Evolutionary conservation across 805 yeast species (phyloP).

Genomic region (Kluyveromyces nonfermentans): DNA sequence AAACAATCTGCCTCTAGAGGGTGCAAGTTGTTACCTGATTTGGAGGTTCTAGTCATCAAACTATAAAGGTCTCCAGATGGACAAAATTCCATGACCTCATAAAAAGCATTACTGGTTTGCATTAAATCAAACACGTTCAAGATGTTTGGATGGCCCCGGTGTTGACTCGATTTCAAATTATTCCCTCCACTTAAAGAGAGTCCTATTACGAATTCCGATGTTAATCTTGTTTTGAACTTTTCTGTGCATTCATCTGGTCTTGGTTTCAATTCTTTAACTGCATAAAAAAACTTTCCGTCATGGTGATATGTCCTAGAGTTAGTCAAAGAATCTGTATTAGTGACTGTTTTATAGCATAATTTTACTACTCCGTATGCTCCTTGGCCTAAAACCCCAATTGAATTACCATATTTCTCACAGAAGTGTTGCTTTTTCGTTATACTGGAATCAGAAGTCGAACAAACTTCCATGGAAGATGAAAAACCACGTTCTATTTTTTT

Average conservation of each 20-base stretch:
- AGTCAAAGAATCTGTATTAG: conserved; percentile 7
- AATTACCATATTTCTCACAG: conserved; percentile 40
- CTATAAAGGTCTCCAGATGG: conserved; percentile 73
- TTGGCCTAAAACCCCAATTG: conserved; percentile 60
- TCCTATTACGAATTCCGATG: conserved; percentile 82
- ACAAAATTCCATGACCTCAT: conserved; percentile 92
- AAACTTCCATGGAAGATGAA: conserved; percentile 11
- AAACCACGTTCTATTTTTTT: conserved; percentile 38
- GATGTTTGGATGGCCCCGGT: conserved; percentile 41
- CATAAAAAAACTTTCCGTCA: conserved; percentile 60
- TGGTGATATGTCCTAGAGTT: conserved; percentile 58
- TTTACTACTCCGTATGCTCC: conserved; percentile 96
- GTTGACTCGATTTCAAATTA: background rate
- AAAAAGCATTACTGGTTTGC: conserved; percentile 60
- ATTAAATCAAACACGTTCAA: conserved; percentile 73
- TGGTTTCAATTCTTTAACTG: conserved; percentile 73
- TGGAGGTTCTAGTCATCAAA: conserved; percentile 39
- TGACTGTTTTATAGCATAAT: conserved; percentile 48
- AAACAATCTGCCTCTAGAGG: conserved; percentile 77
- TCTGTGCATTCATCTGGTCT: conserved; percentile 83
- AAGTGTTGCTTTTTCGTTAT: conserved; percentile 29
- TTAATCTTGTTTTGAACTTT: conserved; percentile 79
- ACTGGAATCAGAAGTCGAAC: conserved; percentile 3
- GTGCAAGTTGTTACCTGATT: conserved; percentile 42
- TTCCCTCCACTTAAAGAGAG: conserved; percentile 58